Base-by-base conservation (phyloP, 345 rosid genomes). In the Melastoma malabathricum region DNA sequence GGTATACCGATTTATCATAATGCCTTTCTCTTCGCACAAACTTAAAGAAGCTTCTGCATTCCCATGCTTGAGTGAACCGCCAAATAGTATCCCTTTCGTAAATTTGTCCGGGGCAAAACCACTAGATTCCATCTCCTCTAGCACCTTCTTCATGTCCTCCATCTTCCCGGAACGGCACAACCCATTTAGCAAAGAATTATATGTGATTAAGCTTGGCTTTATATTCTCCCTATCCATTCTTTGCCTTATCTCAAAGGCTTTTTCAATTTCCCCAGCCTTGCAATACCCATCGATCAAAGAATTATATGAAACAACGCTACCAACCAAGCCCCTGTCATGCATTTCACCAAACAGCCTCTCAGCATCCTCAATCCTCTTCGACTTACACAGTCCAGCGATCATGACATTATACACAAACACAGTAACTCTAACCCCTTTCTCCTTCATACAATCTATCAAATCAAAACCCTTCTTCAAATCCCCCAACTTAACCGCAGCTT, bases 271-370 rank as follows among this genome's bases (percentile, higher is more conserved):
- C 57, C 83, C 95, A 25, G 54, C 67, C 62, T 77, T 85, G 58
- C 84, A 86, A 55, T 73, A 79, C 44, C 95, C 88, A 45, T 83
- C 86, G 43, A 86, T 73, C 63, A 89, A 67, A 0, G 77, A 70
- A 65, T 83, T 86, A 59, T 79, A 89, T 0, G 95, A 79, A 43
- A 89, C 73, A 55, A 45, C 59, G 43, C 54, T 76, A 0, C 79
- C 66, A 12, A 52, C 49, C 63, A 89, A 44, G 6, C 63, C 69
- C 61, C 64, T 66, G 6, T 23, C 15, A 56, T 43, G 53, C 80
- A 81, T 77, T 73, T 89, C 93, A 61, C 74, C 82, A 51, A 85
- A 83, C 75, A 79, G 13, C 66, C 73, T 67, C 64, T 78, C 80
- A 38, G 81, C 97, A 29, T 76, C 83, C n/a, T 59, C 41, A 22